Conservation (phyloP, 2,329 filamentous ascomycete genomes). For the Hypoxylon sp. region DNA sequence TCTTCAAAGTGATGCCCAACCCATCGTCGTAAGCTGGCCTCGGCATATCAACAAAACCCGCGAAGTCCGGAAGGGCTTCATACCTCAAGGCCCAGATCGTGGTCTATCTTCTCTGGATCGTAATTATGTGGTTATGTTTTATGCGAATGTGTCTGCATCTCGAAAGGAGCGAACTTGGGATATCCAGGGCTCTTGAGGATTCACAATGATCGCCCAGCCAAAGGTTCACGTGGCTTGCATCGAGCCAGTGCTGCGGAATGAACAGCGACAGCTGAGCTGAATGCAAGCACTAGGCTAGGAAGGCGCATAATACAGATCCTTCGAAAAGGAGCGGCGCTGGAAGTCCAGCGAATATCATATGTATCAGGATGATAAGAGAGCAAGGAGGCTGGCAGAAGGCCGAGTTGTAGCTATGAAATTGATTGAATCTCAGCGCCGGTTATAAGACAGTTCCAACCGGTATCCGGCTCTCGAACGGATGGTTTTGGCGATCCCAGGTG, state of each 20-base stretch:
- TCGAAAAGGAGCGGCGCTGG: slow-evolving; percentile 5
- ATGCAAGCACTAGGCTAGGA: slow-evolving; percentile 10
- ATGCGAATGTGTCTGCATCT: slow-evolving; percentile 14
- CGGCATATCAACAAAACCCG: slow-evolving; percentile 7
- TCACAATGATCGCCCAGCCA: slow-evolving; percentile 30
- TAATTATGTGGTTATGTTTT: slow-evolving; percentile 6
- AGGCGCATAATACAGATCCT: slow-evolving; percentile 11
- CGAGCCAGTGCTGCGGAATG: slow-evolving; percentile 35
- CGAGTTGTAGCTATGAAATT: slow-evolving; percentile 26
- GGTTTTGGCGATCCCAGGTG: slow-evolving; percentile 25
- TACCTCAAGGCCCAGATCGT: slow-evolving; percentile 25
- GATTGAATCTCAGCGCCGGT: slow-evolving; percentile 34
- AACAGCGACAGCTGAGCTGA: slow-evolving; percentile 29
- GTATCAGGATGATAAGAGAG: slow-evolving; percentile 4
- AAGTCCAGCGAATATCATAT: not conserved
- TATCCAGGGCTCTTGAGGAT: slow-evolving; percentile 23
- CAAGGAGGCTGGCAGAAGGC: slow-evolving; percentile 15
- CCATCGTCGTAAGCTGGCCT: slow-evolving; percentile 15
- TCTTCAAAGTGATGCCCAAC: slow-evolving; percentile 13
- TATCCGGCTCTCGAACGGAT: slow-evolving; percentile 23
- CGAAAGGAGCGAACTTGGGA: slow-evolving; percentile 33
- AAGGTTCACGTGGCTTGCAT: slow-evolving; percentile 40
- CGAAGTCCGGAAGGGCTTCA: slow-evolving; percentile 18
- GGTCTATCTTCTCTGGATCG: slow-evolving; percentile 13
- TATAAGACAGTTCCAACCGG: slow-evolving; percentile 27